Conservation (phyloP, 176 grass and related monocot species). For the Ensete glaucum region DNA sequence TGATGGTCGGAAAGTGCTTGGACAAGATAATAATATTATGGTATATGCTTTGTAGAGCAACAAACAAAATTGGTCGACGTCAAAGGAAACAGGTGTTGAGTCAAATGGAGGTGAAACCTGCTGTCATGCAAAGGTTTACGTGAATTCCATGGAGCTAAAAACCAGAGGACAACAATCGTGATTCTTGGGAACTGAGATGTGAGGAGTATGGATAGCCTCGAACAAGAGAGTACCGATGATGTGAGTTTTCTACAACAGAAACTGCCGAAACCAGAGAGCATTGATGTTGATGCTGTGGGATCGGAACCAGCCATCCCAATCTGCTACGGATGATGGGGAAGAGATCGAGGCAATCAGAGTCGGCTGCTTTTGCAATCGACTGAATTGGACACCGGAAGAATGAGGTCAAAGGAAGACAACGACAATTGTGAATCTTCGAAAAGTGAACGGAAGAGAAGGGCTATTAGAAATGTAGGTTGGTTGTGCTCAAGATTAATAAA, state of each 20-base stretch:
- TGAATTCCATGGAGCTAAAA: too few species aligned
- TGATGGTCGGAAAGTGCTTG: neutral
- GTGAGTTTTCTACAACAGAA: too few species aligned
- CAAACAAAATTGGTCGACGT: too few species aligned
- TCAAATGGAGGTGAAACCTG: neutral
- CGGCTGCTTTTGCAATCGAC: constrained; percentile 39
- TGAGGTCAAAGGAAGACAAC: constrained; percentile 28
- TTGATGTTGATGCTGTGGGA: neutral
- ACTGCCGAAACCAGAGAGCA: neutral
- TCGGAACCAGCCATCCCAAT: neutral
- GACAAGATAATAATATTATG: neutral
- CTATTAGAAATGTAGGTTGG: constrained; percentile 37
- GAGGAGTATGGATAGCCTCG: too few species aligned
- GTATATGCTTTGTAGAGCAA: too few species aligned
- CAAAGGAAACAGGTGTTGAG: too few species aligned
- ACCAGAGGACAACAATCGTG: too few species aligned
- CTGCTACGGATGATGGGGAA: constrained; percentile 34
- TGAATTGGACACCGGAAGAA: constrained; percentile 33
- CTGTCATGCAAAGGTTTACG: too few species aligned
- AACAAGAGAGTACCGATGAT: too few species aligned
- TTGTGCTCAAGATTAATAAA: too few species aligned
- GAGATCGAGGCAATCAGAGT: constrained; percentile 45
- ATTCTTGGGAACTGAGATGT: too few species aligned
- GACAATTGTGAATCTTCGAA: constrained; percentile 24
- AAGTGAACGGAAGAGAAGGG: constrained; percentile 19